Evolutionary conservation across 2,329 filamentous ascomycete genomes (phyloP), one percentile per base, ranked within the genome.

Genomic region (Diplodia mutila): DNA sequence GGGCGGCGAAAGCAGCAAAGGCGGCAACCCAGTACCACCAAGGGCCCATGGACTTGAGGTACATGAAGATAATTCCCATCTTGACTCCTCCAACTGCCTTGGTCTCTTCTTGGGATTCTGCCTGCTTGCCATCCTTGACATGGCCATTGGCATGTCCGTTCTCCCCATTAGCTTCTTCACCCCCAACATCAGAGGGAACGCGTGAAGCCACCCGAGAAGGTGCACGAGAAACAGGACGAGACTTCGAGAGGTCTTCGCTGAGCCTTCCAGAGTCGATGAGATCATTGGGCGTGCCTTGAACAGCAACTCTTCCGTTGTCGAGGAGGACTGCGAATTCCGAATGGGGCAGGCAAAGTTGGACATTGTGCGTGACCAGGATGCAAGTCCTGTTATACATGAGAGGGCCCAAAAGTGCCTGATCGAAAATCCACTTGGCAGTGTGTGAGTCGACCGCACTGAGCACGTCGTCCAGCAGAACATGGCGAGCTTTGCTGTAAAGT

Each of bases 371-470:
- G 42, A 99, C 94, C 52, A 99, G 85, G 65, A 99, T 92, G 78
- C 95, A 98, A 32, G 95, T 98, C 51, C 95, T 89, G 75, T 89
- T 85, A 68, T 86, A 82, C 95, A 99, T 98, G 63, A 99, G 81
- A 6, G 92, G 91, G 2, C 95, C 95, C 73, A 90, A 90, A 70
- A 99, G 90, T 69, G 94, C 97, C 79, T 97, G 91, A 76, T 91
- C 91, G 80, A 98, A 98, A 72, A 99, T 98, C 90, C 96, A 97
- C 78, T 97, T 96, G 2, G 94, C 94, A 0, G 95, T 98, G 74
- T 99, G 95, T 3, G 95, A 96, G 78, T 99, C 95, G 39, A 99
- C 95, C 32, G 95, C 95, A 75, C 94, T 97, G 52, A 99, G 85
- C 70, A 96, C 97, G 78, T 99, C 95, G 75, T 99, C 95, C 61